Conservation (phyloP, 2,329 filamentous ascomycete species). For the Boeremia lycopersici region DNA sequence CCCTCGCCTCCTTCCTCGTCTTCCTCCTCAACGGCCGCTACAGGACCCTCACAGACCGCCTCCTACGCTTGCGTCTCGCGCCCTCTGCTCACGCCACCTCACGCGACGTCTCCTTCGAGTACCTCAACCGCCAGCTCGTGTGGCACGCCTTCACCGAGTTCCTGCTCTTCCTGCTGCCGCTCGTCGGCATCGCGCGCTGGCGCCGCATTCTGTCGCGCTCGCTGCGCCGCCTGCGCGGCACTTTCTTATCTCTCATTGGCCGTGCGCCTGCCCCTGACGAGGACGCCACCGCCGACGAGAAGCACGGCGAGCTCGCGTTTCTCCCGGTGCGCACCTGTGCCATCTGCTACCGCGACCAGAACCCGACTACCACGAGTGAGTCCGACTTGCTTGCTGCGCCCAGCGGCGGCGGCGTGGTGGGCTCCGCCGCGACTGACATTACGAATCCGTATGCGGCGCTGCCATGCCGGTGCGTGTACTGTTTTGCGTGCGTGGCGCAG, state of each 20-base stretch:
- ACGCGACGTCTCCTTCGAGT: slow-evolving; percentile 95
- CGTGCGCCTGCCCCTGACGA: slow-evolving; percentile 49
- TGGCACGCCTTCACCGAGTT: slow-evolving; percentile 99
- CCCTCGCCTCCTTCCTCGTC: slow-evolving; percentile 83
- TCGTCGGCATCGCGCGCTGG: slow-evolving; percentile 96
- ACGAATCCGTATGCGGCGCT: slow-evolving; percentile 95
- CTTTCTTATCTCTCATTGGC: slow-evolving; percentile 56
- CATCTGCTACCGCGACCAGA: slow-evolving; percentile 96
- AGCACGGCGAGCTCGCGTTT: slow-evolving; percentile 78
- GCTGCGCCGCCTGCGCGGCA: slow-evolving; percentile 79
- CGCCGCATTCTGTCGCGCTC: slow-evolving; percentile 82
- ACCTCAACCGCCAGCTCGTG: slow-evolving; percentile 94
- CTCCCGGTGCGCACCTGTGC: slow-evolving; percentile 93
- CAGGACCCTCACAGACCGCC: slow-evolving; percentile 84
- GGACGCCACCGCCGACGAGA: slow-evolving; percentile 51
- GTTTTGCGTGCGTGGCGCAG: slow-evolving; percentile 92
- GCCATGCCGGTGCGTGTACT: slow-evolving; percentile 91
- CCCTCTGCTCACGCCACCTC: slow-evolving; percentile 83
- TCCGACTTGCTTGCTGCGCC: slow-evolving; percentile 69
- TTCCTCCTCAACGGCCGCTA: slow-evolving; percentile 93
- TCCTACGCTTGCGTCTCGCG: slow-evolving; percentile 82
- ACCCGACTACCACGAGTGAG: slow-evolving; percentile 65
- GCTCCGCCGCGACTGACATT: slow-evolving; percentile 88
- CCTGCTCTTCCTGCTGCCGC: slow-evolving; percentile 91
- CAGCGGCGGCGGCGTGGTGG: slow-evolving; percentile 77